Conservation (phyloP, 352 stramenopile genomes). For the Globisporangium viniferum region DNA sequence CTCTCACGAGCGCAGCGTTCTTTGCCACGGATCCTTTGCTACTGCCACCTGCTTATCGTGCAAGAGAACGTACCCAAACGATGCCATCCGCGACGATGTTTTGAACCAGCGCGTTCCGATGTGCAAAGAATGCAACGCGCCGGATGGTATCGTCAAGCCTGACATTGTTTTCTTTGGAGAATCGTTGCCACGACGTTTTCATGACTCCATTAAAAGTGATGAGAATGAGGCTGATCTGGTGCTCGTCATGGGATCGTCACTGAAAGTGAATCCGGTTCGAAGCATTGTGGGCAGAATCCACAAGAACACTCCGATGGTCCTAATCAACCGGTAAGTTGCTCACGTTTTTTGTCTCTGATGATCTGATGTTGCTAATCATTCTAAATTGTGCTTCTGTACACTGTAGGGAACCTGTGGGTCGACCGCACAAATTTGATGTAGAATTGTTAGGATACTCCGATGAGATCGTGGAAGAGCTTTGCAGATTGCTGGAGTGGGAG, state of each 20-base stretch:
- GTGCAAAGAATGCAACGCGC: slow-evolving; percentile 58
- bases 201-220: slow-evolving; percentile 77
- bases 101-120: slow-evolving; percentile 77
- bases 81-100: slow-evolving; percentile 86
- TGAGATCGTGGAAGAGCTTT: slow-evolving; percentile 82
- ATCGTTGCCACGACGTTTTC: slow-evolving; percentile 89
- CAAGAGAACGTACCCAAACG: slow-evolving; percentile 69
- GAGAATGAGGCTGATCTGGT: slow-evolving; percentile 92
- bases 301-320: slow-evolving; percentile 78
- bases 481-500: slow-evolving; percentile 70
- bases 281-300: slow-evolving; percentile 83
- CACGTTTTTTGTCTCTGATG: neutral
- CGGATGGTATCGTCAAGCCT: slow-evolving; percentile 95
- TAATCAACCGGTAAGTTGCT: slow-evolving; percentile 66
- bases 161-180: slow-evolving; percentile 99
- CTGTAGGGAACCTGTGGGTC: slow-evolving; percentile 69
- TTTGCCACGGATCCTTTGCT: slow-evolving; percentile 94
- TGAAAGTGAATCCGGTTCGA: slow-evolving; percentile 96
- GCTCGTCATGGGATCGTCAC: slow-evolving; percentile 98
- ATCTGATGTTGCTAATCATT: neutral
- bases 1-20: slow-evolving; percentile 85
- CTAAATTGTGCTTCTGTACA: slow-evolving; percentile 1
- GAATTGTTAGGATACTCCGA: slow-evolving; percentile 83
- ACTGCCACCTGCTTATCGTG: slow-evolving; percentile 92
- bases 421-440: slow-evolving; percentile 83